Evolutionary conservation across 208 protist genomes (phyloP).

Genomic region (Angomonas deanei): DNA sequence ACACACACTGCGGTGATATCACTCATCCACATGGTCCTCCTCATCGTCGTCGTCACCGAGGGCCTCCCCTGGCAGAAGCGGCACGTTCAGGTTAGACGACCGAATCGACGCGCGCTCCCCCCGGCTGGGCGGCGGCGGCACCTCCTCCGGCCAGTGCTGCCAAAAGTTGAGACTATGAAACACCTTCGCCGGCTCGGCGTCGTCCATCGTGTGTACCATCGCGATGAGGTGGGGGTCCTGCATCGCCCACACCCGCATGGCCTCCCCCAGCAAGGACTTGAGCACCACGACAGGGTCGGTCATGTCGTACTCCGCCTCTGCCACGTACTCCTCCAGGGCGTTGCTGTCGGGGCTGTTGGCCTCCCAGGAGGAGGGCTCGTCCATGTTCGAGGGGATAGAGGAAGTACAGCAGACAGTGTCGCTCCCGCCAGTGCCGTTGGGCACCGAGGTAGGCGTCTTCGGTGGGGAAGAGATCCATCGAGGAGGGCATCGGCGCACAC

Average conservation of each 20-base stretch:
- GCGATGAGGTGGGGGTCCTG: slow-evolving; percentile 23
- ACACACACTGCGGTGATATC: too few species aligned
- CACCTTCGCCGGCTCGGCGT: slow-evolving; percentile 12
- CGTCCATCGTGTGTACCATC: slow-evolving; percentile 20
- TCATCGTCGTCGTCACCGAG: slow-evolving; percentile 18
- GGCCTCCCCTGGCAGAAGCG: slow-evolving; percentile 25
- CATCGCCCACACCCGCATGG: slow-evolving; percentile 26
- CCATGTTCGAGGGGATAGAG: slow-evolving; percentile 18
- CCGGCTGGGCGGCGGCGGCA: slow-evolving; percentile 7
- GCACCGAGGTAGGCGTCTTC: neutral
- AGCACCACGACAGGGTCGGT: slow-evolving; percentile 22
- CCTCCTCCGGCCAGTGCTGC: slow-evolving; percentile 17
- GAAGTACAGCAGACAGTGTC: slow-evolving; percentile 30
- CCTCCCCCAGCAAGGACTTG: slow-evolving; percentile 21
- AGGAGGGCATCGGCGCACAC: slow-evolving; percentile 14
- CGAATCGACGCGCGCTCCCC: slow-evolving; percentile 20
- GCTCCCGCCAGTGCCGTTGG: slow-evolving; percentile 19
- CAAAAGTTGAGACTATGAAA: slow-evolving; percentile 22
- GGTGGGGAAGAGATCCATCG: neutral
- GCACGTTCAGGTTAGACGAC: slow-evolving; percentile 14
- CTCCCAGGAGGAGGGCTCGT: slow-evolving; percentile 1
- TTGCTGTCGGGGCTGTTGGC: neutral
- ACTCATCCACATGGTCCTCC: slow-evolving; percentile 5
- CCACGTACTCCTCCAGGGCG: neutral
- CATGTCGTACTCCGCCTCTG: slow-evolving; percentile 28